phyloP scores from a whole-genome alignment of 164 flowering plant genomes.

The Nelumbo lutea region DNA sequence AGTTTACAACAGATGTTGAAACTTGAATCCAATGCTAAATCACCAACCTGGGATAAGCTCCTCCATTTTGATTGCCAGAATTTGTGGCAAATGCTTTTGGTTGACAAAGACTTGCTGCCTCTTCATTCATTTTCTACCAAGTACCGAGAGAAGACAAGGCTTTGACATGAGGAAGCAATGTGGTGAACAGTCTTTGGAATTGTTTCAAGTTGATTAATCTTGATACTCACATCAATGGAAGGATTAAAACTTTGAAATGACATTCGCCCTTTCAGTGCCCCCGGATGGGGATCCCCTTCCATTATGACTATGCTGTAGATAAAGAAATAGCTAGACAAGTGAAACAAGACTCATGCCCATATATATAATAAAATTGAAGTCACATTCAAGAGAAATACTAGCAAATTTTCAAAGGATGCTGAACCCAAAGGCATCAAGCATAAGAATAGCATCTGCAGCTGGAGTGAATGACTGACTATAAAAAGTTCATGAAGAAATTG shows the following conservation, averaged over 20 bases:
- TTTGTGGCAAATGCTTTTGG: conserved; percentile 31
- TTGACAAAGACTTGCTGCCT: conserved; percentile 26
- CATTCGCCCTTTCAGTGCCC: conserved; percentile 74
- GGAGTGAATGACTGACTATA: background rate
- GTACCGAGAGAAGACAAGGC: conserved; percentile 17
- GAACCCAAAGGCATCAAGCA: too few relatives aligned
- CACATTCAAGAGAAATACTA: background rate
- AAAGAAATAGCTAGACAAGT: background rate
- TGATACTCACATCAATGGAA: conserved; percentile 80
- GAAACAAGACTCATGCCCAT: background rate
- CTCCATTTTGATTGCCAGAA: conserved; percentile 29
- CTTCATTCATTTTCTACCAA: conserved; percentile 74
- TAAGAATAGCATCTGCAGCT: background rate
- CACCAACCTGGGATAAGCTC: conserved; percentile 35
- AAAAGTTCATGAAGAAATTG: background rate
- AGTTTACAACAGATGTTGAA: background rate
- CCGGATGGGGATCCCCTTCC: conserved; percentile 92
- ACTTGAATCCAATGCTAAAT: background rate
- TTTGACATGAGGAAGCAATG: conserved; percentile 22
- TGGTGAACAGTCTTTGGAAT: conserved; percentile 9
- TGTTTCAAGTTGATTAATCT: conserved; percentile 19
- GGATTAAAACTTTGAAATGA: conserved; percentile 91
- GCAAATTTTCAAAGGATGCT: background rate
- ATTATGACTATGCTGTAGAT: conserved; percentile 66
- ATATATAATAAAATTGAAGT: background rate